A percentile compares a stretch with the other conserved stretches of the same genome.
Conservation (phyloP, 768 basidiomycete species). For the Dioszegia hungarica region DNA sequence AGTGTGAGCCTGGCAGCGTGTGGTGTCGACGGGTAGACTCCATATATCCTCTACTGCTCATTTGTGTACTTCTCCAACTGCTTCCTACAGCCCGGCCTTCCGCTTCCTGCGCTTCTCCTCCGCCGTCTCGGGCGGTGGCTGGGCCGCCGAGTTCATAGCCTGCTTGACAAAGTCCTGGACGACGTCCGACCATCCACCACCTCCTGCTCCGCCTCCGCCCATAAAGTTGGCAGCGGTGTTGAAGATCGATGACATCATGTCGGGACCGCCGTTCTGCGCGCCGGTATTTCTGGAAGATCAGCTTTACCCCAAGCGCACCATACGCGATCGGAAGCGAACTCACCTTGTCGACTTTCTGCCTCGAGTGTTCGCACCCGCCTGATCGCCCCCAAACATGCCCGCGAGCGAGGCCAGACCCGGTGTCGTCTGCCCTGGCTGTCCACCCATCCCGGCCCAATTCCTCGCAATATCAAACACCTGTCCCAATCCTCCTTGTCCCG, state of each 20-base stretch:
- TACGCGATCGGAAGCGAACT: background rate
- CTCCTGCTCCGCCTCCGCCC: background rate
- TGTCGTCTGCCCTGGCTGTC: background rate
- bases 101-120: constrained; percentile 1
- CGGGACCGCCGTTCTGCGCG: constrained; percentile 8
- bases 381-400: constrained; percentile 14
- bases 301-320: constrained; percentile 6
- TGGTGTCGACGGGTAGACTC: too few species aligned
- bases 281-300: background rate
- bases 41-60: too few species aligned
- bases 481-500: constrained; percentile 36
- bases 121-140: constrained; percentile 8
- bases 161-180: constrained; percentile 33
- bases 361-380: background rate
- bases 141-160: constrained; percentile 22
- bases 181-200: constrained; percentile 5
- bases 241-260: constrained; percentile 21
- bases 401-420: constrained; percentile 30
- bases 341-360: background rate
- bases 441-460: constrained; percentile 22
- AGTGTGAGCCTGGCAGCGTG: too few species aligned
- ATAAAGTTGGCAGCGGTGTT: constrained; percentile 11
- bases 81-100: background rate
- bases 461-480: constrained; percentile 30
- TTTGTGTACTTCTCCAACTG: too few species aligned